A percentile compares a stretch with the other conserved stretches of the same genome.
Conservation (phyloP, 805 yeast species). For the Candida lessepsii region DNA sequence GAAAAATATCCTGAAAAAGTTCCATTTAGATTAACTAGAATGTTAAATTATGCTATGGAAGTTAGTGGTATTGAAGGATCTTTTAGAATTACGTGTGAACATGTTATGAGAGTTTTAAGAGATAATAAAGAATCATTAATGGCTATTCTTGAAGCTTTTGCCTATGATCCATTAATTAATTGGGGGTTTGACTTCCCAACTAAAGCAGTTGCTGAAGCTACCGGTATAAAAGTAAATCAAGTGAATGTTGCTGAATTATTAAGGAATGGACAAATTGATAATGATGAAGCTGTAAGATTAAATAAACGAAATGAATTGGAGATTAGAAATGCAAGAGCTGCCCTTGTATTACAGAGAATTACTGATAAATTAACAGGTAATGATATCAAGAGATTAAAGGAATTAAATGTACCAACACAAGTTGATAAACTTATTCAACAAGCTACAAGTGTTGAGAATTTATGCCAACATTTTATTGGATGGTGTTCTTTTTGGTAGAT, state of each 20-base stretch:
- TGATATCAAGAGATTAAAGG: constrained; percentile 73
- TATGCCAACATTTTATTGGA: constrained; percentile 96
- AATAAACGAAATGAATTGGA: constrained; percentile 70
- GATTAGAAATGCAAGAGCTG: constrained; percentile 84
- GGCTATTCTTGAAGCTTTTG: constrained; percentile 98
- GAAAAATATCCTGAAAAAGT: constrained; percentile 98
- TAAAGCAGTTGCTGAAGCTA: constrained; percentile 68
- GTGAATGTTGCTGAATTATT: constrained; percentile 68
- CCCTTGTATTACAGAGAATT: constrained; percentile 82
- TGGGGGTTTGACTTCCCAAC: constrained; percentile 98
- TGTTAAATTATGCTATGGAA: constrained; percentile 98
- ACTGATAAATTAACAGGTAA: constrained; percentile 92
- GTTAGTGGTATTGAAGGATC: constrained; percentile 98
- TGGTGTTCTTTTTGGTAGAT: constrained; percentile 98
- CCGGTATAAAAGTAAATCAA: constrained; percentile 67
- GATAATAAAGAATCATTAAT: constrained; percentile 93
- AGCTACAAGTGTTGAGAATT: constrained; percentile 92
- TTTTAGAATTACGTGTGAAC: constrained; percentile 93
- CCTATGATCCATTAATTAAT: constrained; percentile 95
- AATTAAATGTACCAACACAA: constrained; percentile 80
- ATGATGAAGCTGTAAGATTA: constrained; percentile 69
- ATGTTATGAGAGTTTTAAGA: constrained; percentile 92
- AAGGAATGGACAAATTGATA: constrained; percentile 72
- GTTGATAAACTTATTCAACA: constrained; percentile 93
- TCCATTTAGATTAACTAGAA: constrained; percentile 93